Evolutionary conservation across 306 rosid genomes (phyloP).

Genomic region (Castanea mollissima): DNA sequence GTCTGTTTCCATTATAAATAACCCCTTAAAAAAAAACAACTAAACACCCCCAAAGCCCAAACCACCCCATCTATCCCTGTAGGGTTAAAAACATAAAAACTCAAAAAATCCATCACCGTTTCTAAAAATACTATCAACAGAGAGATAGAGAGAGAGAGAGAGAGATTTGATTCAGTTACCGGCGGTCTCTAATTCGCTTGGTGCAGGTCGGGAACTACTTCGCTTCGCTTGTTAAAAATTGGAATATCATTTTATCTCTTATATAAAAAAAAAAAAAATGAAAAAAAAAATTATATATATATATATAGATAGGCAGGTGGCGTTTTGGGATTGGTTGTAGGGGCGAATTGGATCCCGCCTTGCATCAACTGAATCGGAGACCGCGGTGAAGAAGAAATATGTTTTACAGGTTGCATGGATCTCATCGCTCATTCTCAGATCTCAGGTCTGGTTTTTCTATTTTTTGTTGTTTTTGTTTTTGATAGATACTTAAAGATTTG

Average conservation of each 20-base stretch:
- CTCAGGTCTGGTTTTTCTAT: constrained; percentile 28
- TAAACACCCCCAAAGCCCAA: background rate
- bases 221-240: background rate
- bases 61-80: background rate
- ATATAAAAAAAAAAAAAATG: too few species aligned
- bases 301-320: background rate
- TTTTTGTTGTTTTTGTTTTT: background rate
- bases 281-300: too few species aligned
- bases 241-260: too few species aligned
- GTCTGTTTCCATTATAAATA: constrained; percentile 38
- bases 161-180: constrained; percentile 36
- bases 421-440: constrained; percentile 30
- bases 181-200: constrained; percentile 99
- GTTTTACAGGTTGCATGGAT: constrained; percentile 21
- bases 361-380: constrained; percentile 99
- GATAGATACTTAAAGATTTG: too few species aligned
- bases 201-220: constrained; percentile 99
- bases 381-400: constrained; percentile 48
- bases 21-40: background rate
- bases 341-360: constrained; percentile 79
- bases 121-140: too few species aligned
- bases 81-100: too few species aligned
- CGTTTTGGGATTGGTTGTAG: background rate
- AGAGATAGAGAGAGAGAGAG: background rate
- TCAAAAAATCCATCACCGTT: too few species aligned